Base-by-base conservation (phyloP, 2,329 filamentous ascomycete species). In the Colletotrichum higginsianum region DNA sequence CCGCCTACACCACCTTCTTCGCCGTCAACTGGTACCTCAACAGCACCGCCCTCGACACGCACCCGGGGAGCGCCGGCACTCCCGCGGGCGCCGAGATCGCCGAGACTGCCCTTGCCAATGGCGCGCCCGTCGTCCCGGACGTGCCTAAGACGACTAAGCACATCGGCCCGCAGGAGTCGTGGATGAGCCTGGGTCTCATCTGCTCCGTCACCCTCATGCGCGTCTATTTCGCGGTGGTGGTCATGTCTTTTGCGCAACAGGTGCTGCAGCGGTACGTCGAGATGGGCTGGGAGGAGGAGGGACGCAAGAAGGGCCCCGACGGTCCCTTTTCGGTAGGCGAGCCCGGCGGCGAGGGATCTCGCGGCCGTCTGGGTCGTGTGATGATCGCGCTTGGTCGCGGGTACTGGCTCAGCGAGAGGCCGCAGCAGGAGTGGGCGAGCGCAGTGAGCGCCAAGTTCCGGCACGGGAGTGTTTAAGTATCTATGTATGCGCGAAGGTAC, bases 21-120 rank as follows among this genome's bases (percentile, higher is more conserved):
- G 94, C 93, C 50, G 84, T 94, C 66, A 90, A 92, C 61, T 98
- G 95, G 95, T 98, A 97, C 82, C 86, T 96, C 71, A 88, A 90
- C 87, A 82, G 86, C 13, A 89, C 90, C 21, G 75, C 75, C 1
- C 72, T 74, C 15, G 61, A 68, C 26, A 74, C 66, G 53, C 75
- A 77, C 58, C 73, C 75, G 4, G 70, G 61, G 15, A 63, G 61
- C 61, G 50, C 61, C 2, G 76, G 66, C 42, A 73, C 75, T 30
- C 67, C 73, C 7, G 46, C 67, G 4, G 57, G 53, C 35, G 68
- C 64, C 1, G 69, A 66, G 30, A 72, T 75, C 26, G 65, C 70
- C 35, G 71, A 68, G 47, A 58, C 63, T n/a, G 61, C 72, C 4
- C 64, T 74, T 3, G 72, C 67, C 15, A 67, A 57, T 40, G 73